Evolutionary conservation across 1,139 yeast genomes (phyloP).

Genomic region (Kluyveromyces marxianus): DNA sequence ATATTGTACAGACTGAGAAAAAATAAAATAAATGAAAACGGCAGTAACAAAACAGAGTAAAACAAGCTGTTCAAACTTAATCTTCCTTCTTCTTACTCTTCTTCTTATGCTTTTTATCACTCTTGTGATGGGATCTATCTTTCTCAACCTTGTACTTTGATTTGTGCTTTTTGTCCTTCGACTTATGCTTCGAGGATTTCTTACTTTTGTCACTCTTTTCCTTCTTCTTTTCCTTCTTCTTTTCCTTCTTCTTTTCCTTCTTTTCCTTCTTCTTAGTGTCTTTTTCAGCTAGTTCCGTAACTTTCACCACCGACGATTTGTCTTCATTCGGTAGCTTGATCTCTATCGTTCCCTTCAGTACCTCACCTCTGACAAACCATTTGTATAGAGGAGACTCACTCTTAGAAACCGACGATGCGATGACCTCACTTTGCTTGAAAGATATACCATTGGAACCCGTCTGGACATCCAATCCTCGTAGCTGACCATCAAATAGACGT

Average conservation of each 20-base stretch:
- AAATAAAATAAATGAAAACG: no score
- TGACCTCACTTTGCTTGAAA: conserved; percentile 38
- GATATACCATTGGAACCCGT: conserved; percentile 31
- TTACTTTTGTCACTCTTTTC: conserved; percentile 22
- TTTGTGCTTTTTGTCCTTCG: conserved; percentile 12
- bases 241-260: conserved; percentile 16
- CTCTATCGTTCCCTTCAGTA: conserved; percentile 65
- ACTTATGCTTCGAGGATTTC: conserved; percentile 18
- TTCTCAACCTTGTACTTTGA: not conserved
- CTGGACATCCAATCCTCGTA: conserved; percentile 65
- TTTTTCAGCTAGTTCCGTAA: conserved; percentile 4
- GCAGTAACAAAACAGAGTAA: no score
- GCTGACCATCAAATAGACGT: conserved; percentile 83
- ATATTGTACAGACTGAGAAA: no score
- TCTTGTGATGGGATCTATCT: not conserved
- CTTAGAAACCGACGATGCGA: conserved; percentile 42
- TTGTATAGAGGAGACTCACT: conserved; percentile 54
- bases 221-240: conserved; percentile 21
- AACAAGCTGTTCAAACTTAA: no score
- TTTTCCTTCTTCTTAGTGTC: conserved; percentile 20
- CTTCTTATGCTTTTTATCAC: no score
- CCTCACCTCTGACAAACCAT: conserved; percentile 76
- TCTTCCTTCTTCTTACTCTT: no score
- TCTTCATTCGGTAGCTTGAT: conserved; percentile 5
- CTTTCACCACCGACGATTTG: conserved; percentile 14